Evolutionary conservation across 805 yeast genomes (phyloP).

Genomic region (Lachancea meyersii): DNA sequence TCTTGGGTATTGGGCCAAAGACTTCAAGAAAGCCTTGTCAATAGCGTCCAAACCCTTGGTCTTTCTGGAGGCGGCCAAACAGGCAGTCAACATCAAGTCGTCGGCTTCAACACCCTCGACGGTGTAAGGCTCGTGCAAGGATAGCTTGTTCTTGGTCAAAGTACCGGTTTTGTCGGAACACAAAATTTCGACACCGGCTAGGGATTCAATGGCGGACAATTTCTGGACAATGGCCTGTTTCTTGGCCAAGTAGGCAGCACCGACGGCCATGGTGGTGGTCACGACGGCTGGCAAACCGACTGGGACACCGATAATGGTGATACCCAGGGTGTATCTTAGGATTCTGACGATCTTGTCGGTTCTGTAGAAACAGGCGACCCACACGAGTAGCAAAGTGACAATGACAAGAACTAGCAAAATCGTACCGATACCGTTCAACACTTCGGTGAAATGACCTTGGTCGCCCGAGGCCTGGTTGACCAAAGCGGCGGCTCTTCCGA

Average conservation of each 20-base stretch:
- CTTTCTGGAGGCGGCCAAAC: constrained; percentile 97
- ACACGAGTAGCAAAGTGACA: constrained; percentile 78
- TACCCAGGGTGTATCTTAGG: constrained; percentile 88
- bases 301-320: constrained; percentile 96
- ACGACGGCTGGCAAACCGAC: constrained; percentile 98
- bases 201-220: constrained; percentile 91
- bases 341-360: constrained; percentile 78
- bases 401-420: constrained; percentile 83
- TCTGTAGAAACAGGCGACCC: constrained; percentile 94
- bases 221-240: constrained; percentile 96
- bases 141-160: constrained; percentile 92
- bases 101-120: constrained; percentile 96
- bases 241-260: constrained; percentile 97
- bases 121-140: constrained; percentile 95
- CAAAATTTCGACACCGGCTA: constrained; percentile 95
- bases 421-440: constrained; percentile 95
- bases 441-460: constrained; percentile 95
- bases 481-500: constrained; percentile 95
- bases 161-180: constrained; percentile 99
- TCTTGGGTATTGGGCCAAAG: constrained; percentile 80
- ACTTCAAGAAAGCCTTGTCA: constrained; percentile 92
- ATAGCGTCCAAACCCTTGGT: constrained; percentile 97
- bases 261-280: constrained; percentile 98
- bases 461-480: constrained; percentile 93
- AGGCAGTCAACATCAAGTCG: constrained; percentile 94